Evolutionary conservation across 139 green algal genomes (phyloP).

Genomic region (Spirogloea muscicola): DNA sequence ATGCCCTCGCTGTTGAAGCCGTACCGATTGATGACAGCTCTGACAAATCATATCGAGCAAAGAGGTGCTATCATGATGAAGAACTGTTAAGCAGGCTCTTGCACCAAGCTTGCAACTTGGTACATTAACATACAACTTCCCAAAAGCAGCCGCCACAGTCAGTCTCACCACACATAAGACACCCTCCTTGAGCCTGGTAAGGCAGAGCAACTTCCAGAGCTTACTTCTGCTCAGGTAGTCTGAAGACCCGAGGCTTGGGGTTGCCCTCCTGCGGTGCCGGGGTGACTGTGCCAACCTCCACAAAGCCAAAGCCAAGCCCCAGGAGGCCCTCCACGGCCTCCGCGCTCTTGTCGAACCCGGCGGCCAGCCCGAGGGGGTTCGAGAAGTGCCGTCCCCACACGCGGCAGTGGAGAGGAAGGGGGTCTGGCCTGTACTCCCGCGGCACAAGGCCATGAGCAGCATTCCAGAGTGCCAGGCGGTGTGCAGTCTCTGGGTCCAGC

Average conservation of each 20-base stretch:
- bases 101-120: too few relatives aligned
- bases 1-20: slow-evolving; percentile 92
- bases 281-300: slow-evolving; percentile 73
- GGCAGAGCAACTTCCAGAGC: too few relatives aligned
- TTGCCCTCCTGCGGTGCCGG: slow-evolving; percentile 89
- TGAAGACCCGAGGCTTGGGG: slow-evolving; percentile 81
- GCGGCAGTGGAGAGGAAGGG: slow-evolving; percentile 62
- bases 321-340: slow-evolving; percentile 71
- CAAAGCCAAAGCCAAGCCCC: slow-evolving; percentile 83
- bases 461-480: slow-evolving; percentile 10
- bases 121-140: too few relatives aligned
- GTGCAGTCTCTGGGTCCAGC: slow-evolving; percentile 28
- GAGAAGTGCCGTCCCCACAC: slow-evolving; percentile 67
- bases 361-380: slow-evolving; percentile 91
- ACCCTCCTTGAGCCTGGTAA: too few relatives aligned
- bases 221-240: slow-evolving; percentile 75
- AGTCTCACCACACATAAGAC: too few relatives aligned
- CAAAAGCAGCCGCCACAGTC: too few relatives aligned
- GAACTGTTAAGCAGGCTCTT: too few relatives aligned
- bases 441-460: slow-evolving; percentile 6
- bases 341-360: slow-evolving; percentile 94
- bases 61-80: too few relatives aligned
- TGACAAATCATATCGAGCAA: too few relatives aligned
- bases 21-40: slow-evolving; percentile 93
- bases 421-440: slow-evolving; percentile 30